Conservation (phyloP, 345 rosid species). For the Hirschfeldia incana region DNA sequence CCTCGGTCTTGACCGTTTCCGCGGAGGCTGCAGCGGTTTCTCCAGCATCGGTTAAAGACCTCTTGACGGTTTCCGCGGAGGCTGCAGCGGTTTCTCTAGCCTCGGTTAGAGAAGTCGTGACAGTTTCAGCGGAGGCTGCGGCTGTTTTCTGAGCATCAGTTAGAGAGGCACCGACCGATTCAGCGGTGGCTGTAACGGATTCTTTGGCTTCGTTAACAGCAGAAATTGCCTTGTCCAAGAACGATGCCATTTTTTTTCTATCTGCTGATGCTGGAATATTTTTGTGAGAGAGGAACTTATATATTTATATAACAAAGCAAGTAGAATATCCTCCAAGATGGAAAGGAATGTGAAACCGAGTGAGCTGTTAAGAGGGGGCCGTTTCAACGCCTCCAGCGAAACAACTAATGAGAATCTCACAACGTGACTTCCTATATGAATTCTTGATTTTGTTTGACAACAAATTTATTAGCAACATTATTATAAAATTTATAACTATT, state of each 20-base stretch:
- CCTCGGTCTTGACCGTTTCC: constrained; percentile 34
- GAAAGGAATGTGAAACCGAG: constrained; percentile 32
- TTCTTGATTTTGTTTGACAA: constrained; percentile 19
- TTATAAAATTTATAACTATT: background rate
- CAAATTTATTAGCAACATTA: background rate
- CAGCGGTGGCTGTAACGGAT: constrained; percentile 25
- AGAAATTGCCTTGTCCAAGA: constrained; percentile 29
- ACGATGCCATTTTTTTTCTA: constrained; percentile 13
- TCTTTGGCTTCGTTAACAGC: constrained; percentile 28
- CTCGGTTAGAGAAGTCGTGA: background rate
- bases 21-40: constrained; percentile 15
- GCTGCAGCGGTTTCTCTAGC: constrained; percentile 12
- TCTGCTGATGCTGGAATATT: constrained; percentile 7
- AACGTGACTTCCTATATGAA: constrained; percentile 41
- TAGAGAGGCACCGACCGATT: constrained; percentile 22
- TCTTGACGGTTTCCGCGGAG: constrained; percentile 26
- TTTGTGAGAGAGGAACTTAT: constrained; percentile 13
- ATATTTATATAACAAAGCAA: constrained; percentile 20
- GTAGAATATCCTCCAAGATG: background rate
- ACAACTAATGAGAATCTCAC: constrained; percentile 16
- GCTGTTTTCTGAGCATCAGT: constrained; percentile 29
- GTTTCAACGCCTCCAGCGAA: constrained; percentile 42
- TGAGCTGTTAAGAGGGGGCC: constrained; percentile 41
- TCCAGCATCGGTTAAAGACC: background rate
- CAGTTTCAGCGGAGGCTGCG: constrained; percentile 25